phyloP scores from a whole-genome alignment of 225 moss, liverwort and hornwort genomes.

The Rhytidiadelphus loreus region DNA sequence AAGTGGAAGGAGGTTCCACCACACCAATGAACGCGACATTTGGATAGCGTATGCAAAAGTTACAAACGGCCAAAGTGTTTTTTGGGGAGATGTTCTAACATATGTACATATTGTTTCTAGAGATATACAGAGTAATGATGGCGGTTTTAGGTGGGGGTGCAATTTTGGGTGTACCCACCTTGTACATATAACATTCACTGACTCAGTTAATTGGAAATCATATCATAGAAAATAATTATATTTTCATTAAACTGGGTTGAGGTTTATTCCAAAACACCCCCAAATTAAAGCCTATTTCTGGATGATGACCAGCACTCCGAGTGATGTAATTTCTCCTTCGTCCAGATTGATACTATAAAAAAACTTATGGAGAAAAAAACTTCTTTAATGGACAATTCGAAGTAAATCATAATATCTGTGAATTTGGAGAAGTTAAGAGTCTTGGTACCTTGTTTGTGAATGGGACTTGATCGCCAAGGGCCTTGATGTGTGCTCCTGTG shows the following conservation, averaged over 20 bases:
- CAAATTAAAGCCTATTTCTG: no score
- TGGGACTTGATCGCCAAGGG: slow-evolving; percentile 30
- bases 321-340: neutral
- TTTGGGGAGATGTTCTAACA: neutral
- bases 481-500: slow-evolving; percentile 36
- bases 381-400: neutral
- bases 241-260: neutral
- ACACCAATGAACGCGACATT: accelerated
- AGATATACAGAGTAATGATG: neutral
- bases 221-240: neutral
- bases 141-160: accelerated
- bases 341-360: neutral
- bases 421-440: neutral
- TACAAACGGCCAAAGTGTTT: neutral
- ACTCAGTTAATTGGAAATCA: neutral
- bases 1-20: neutral
- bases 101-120: neutral
- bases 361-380: neutral
- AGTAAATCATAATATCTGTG: no score
- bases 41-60: neutral
- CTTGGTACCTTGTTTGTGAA: slow-evolving; percentile 36
- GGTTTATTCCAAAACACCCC: no score
- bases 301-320: neutral
- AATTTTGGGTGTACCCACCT: neutral
- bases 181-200: neutral